Evolutionary conservation across 768 basidiomycete species (phyloP).

Genomic region (Xerocomus spinulosus): DNA sequence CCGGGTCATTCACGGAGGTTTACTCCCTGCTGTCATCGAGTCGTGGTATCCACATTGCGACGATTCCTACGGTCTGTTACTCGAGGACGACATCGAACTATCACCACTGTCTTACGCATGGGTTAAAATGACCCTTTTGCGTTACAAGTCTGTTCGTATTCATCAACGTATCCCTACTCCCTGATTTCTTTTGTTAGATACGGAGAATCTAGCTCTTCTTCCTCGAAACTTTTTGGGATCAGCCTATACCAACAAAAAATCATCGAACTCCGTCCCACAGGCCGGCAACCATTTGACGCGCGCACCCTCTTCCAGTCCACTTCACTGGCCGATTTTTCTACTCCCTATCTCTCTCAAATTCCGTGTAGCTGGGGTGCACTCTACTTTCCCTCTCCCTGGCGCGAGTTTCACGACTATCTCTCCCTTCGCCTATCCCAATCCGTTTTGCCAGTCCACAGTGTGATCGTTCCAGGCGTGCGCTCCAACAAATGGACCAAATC

Average conservation of each 20-base stretch:
- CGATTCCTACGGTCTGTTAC: conserved; percentile 70
- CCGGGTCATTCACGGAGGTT: conserved; percentile 72
- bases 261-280: conserved; percentile 64
- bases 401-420: conserved; percentile 80
- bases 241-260: conserved; percentile 86
- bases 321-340: conserved; percentile 40
- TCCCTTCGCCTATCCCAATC: conserved; percentile 59
- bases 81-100: conserved; percentile 85
- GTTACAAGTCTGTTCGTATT: conserved; percentile 51
- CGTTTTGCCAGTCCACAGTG: conserved; percentile 27
- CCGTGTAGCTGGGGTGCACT: conserved; percentile 92
- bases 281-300: conserved; percentile 66
- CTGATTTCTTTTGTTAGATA: conserved; percentile 43
- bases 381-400: conserved; percentile 88
- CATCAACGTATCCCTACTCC: neutral
- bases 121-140: conserved; percentile 74
- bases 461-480: conserved; percentile 68
- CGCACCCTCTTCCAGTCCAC: conserved; percentile 48
- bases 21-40: conserved; percentile 80
- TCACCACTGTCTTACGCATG: conserved; percentile 84
- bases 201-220: conserved; percentile 37
- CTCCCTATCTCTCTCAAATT: conserved; percentile 80
- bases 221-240: conserved; percentile 63
- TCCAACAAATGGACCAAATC: conserved; percentile 78
- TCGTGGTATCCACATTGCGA: conserved; percentile 81